These are phyloP conservation scores for Hygrophorus pudorinus DNA, from an alignment of 768 basidiomycete genomes.

Conservation along the genomic window DNA sequence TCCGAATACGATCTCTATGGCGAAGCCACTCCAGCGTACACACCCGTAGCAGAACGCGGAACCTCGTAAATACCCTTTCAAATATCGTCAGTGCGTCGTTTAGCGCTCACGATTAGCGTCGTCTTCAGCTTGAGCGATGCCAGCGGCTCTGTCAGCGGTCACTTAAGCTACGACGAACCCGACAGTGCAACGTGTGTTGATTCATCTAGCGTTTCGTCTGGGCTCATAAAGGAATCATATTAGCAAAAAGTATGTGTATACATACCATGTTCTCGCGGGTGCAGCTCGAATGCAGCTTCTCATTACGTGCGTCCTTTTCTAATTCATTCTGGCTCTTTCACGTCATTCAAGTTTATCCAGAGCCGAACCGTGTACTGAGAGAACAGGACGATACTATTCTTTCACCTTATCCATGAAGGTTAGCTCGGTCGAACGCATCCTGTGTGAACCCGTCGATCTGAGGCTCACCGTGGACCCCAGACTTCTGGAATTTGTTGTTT, in stretches of 20 bases:
- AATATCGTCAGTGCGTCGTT: too few relatives aligned
- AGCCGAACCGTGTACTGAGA: conserved; percentile 34
- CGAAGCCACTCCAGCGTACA: too few relatives aligned
- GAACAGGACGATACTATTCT: conserved; percentile 35
- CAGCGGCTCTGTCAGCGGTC: too few relatives aligned
- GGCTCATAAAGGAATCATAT: too few relatives aligned
- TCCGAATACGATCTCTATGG: too few relatives aligned
- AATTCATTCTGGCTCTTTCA: not conserved
- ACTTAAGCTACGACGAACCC: too few relatives aligned
- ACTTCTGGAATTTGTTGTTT: conserved; percentile 47
- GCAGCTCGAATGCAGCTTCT: conserved; percentile 36
- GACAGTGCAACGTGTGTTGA: too few relatives aligned
- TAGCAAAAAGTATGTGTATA: conserved; percentile 33
- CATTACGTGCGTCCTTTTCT: conserved; percentile 36
- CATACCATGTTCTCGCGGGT: conserved; percentile 37
- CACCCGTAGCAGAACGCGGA: too few relatives aligned
- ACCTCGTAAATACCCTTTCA: too few relatives aligned
- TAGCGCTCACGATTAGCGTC: too few relatives aligned
- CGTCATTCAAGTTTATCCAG: conserved; percentile 15
- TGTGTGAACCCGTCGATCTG: conserved; percentile 38
- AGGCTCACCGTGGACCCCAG: conserved; percentile 44
- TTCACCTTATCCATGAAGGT: conserved; percentile 46
- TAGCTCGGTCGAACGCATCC: conserved; percentile 43
- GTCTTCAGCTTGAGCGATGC: too few relatives aligned
- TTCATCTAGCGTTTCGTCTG: too few relatives aligned